Percentiles rank a stretch among this genome's conserved stretches.
These are phyloP conservation scores for Nevesoporus exiguus DNA, from an alignment of 768 basidiomycete species.

Conservation along the genomic window DNA sequence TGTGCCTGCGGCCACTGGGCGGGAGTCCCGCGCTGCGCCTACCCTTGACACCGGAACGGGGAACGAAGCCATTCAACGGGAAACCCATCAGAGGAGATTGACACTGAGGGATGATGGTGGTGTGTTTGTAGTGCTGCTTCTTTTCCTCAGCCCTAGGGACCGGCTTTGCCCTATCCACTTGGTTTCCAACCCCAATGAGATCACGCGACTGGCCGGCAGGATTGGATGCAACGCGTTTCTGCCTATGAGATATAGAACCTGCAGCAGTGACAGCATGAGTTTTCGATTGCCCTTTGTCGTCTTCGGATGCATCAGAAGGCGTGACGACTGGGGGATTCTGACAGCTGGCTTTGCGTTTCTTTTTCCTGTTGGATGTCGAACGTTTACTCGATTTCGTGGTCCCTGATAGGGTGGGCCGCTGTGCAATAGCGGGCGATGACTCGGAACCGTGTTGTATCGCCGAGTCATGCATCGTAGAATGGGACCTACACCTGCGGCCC, in stretches of 20 bases:
- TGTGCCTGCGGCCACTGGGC: not conserved
- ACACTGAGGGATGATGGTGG: not conserved
- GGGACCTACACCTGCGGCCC: not conserved
- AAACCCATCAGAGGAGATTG: not conserved
- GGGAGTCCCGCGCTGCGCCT: not conserved
- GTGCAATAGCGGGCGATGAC: not conserved
- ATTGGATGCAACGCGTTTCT: slow-evolving; percentile 12
- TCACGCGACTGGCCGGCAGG: not conserved
- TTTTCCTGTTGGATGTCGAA: not conserved
- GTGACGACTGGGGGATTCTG: slow-evolving; percentile 19
- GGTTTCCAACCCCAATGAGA: not conserved
- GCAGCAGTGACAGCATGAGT: not conserved
- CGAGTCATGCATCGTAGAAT: not conserved
- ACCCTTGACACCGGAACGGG: not conserved
- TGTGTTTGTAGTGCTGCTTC: not conserved
- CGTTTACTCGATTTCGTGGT: not conserved
- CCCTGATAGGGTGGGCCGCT: not conserved
- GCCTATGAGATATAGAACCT: slow-evolving; percentile 3
- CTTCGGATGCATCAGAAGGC: slow-evolving; percentile 21
- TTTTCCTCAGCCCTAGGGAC: not conserved
- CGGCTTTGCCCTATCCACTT: not conserved
- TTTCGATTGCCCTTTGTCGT: slow-evolving; percentile 13
- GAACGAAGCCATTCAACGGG: not conserved
- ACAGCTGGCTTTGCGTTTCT: slow-evolving; percentile 24
- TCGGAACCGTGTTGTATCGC: not conserved